phyloP scores from a whole-genome alignment of 1,284 basidiomycete genomes.

The Pholiota adiposa region DNA sequence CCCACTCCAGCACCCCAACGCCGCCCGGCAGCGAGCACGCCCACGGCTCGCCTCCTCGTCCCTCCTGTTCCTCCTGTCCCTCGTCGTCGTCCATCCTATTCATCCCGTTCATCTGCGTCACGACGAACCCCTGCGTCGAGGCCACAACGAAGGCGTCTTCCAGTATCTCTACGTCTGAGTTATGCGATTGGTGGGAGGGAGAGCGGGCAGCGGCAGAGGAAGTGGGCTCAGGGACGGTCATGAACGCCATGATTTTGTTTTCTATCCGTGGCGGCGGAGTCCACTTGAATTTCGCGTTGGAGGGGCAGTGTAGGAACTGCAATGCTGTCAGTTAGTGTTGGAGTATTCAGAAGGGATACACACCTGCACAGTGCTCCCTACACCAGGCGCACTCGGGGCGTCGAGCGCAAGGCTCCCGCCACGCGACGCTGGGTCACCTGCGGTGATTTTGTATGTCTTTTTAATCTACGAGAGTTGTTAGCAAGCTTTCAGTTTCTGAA shows the following conservation, averaged over 20 bases:
- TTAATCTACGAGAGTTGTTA: slow-evolving; percentile 35
- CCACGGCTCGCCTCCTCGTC: no score
- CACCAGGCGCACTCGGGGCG: slow-evolving; percentile 57
- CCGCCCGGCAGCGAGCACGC: neutral
- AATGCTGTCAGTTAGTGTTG: neutral
- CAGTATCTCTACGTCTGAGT: neutral
- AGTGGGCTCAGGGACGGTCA: neutral
- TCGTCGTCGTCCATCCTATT: neutral
- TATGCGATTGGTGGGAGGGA: no score
- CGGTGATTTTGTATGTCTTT: slow-evolving; percentile 64
- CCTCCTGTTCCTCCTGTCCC: no score
- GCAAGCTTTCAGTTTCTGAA: neutral
- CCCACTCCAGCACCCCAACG: neutral
- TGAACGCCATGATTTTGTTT: neutral
- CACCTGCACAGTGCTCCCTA: slow-evolving; percentile 68
- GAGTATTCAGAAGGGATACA: neutral
- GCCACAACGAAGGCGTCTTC: neutral
- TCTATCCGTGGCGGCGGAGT: neutral
- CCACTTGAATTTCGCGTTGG: neutral
- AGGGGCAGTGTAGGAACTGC: neutral
- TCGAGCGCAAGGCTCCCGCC: slow-evolving; percentile 74
- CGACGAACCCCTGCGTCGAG: neutral
- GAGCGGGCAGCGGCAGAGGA: no score
- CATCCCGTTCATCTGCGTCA: neutral
- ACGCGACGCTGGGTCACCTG: slow-evolving; percentile 75